Base-by-base conservation (phyloP, 1,139 yeast genomes). In the Suhomyces guaymorum region DNA sequence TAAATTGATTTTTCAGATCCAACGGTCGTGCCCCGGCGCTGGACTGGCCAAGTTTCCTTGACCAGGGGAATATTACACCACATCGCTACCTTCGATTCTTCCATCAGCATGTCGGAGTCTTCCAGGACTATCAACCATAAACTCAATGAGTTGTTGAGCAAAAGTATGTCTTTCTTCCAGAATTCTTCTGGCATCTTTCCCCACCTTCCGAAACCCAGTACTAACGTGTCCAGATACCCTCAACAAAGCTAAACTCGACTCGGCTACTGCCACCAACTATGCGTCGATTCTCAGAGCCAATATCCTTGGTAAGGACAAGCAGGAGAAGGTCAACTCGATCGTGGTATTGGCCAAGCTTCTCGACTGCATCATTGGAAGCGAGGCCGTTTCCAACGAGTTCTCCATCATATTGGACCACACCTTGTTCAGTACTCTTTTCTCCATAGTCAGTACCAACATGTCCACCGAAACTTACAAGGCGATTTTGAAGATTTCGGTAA, bases 311-410 rank as follows among this genome's bases (percentile, higher is more conserved):
- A 61, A 62, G 38, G 75, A 71, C 43, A 73, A 73, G 43, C 72
- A 72, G 45, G 80, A 74, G 42, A 73, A 71, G 46, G 75, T 74
- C 37, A 75, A 75, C 50, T 65, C 73, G 13, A 74, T 76, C 8
- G 76, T 75, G 10, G 77, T 75, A 6, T 57, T 76, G 37, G 78
- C 80, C 21, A 76, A 74, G 47, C 59, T 73, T 22, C 58, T 75
- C 35, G 81, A 76, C 37, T 66, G 70, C 42, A 53, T 69, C 15
- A 53, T 61, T 18, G 62, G 67, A 7, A 59, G 64, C 20, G 70
- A 70, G 10, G 70, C 73, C 2, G 57, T 57, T 15, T 59, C 70
- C 9, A 63, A 67, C 32, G 66, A 61, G n/a, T 63, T 73, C 41
- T 51, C 60, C 21, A 37, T 47, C 7, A 51, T 69, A 10, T 63